Conservation (phyloP, 768 basidiomycete genomes). For the Termitomyces sp. region DNA sequence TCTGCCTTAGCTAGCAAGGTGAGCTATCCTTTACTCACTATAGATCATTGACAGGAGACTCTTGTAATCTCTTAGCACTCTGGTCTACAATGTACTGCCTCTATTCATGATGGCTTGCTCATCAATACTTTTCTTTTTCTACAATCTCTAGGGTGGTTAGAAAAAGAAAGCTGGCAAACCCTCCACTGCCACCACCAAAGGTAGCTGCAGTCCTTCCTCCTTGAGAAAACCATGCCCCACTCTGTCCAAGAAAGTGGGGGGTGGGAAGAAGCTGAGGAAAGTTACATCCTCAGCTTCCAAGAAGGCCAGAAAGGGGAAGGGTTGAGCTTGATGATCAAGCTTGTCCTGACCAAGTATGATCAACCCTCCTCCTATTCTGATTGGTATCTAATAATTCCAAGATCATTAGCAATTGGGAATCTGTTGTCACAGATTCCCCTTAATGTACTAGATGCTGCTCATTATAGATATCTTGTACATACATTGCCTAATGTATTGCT, state of each 20-base stretch:
- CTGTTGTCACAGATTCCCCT: background rate
- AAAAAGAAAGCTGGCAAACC: no score
- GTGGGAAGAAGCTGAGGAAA: no score
- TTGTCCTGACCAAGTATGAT: no score
- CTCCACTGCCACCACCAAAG: background rate
- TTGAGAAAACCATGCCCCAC: background rate
- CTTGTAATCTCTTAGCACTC: no score
- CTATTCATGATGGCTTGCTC: no score
- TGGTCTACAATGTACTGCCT: no score
- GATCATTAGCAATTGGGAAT: background rate
- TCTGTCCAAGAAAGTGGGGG: background rate
- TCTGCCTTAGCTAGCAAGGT: background rate
- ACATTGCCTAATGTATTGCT: background rate
- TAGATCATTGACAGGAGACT: background rate
- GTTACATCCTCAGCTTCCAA: background rate
- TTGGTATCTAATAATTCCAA: background rate
- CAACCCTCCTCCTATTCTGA: background rate
- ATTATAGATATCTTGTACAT: background rate
- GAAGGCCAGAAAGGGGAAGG: background rate
- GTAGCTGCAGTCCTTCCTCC: no score
- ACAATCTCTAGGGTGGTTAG: no score
- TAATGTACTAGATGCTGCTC: no score
- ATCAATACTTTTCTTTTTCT: no score
- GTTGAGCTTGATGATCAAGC: background rate
- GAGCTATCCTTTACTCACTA: background rate